Conservation (phyloP, 441 rosid genomes). For the Raphanus hybrid region DNA sequence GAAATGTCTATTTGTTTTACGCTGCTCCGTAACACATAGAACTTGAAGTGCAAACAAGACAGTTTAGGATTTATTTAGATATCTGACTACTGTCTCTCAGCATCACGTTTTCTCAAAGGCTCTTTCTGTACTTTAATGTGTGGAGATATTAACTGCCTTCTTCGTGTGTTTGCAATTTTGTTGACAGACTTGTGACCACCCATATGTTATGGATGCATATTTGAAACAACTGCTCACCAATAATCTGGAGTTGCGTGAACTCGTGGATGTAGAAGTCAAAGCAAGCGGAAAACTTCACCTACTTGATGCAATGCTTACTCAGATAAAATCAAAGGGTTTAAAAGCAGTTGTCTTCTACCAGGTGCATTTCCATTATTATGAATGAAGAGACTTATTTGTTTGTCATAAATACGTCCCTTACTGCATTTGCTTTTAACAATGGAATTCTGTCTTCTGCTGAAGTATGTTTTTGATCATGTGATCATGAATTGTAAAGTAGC, state of each 20-base stretch:
- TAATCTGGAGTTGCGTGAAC: conserved; percentile 47
- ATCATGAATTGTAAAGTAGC: conserved; percentile 24
- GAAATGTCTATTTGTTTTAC: conserved; percentile 14
- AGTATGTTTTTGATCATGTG: conserved; percentile 24
- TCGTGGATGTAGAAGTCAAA: conserved; percentile 77
- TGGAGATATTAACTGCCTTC: conserved; percentile 21
- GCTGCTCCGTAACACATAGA: conserved; percentile 6
- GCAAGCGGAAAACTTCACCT: conserved; percentile 91
- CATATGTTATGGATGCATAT: conserved; percentile 64
- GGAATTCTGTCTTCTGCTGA: background rate
- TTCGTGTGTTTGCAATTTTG: conserved; percentile 27
- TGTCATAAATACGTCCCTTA: conserved; percentile 1
- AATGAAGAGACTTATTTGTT: conserved; percentile 16
- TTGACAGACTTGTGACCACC: conserved; percentile 95
- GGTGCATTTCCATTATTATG: conserved; percentile 54
- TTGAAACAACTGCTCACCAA: conserved; percentile 47
- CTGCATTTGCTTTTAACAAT: conserved; percentile 19
- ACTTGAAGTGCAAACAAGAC: conserved; percentile 28
- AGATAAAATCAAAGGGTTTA: conserved; percentile 58
- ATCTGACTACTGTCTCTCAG: conserved; percentile 16
- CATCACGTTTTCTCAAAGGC: conserved; percentile 19
- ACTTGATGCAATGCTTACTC: conserved; percentile 76
- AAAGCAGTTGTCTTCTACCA: conserved; percentile 88
- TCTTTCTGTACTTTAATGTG: conserved; percentile 14
- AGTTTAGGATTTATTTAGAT: conserved; percentile 24